Evolutionary conservation across 768 basidiomycete genomes (phyloP).

Genomic region (Boletus subparvulus): DNA sequence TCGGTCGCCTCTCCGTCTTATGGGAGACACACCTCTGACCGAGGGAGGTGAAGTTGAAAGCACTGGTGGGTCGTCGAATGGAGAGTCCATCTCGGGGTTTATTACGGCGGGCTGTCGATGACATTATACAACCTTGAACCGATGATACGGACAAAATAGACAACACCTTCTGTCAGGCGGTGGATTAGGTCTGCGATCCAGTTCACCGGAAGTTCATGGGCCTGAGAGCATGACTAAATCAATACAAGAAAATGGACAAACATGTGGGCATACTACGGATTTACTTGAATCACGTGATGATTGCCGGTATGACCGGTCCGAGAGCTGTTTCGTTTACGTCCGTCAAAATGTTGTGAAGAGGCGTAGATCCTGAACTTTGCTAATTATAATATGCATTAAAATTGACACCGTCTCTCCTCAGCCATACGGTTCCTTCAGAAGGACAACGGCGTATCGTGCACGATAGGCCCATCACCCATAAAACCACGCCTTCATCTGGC

Average conservation of each 20-base stretch:
- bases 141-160: background rate
- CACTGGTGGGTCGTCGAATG: constrained; percentile 32
- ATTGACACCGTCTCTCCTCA: too few species aligned
- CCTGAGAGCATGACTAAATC: constrained; percentile 1
- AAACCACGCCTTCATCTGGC: constrained; percentile 6
- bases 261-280: too few species aligned
- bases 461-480: background rate
- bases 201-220: constrained; percentile 2
- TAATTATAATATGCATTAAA: too few species aligned
- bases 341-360: background rate
- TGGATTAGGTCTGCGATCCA: background rate
- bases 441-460: background rate
- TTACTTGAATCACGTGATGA: too few species aligned
- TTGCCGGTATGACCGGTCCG: background rate
- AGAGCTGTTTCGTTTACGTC: background rate
- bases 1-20: constrained; percentile 34
- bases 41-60: constrained; percentile 47
- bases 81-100: constrained; percentile 37
- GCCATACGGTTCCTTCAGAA: too few species aligned
- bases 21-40: constrained; percentile 38
- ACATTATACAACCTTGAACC: background rate
- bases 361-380: background rate
- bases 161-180: constrained; percentile 16
- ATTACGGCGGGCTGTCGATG: constrained; percentile 1
- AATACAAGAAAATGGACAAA: background rate